phyloP scores from a whole-genome alignment of 305 asterid genomes.

The Euphrasia arctica region DNA sequence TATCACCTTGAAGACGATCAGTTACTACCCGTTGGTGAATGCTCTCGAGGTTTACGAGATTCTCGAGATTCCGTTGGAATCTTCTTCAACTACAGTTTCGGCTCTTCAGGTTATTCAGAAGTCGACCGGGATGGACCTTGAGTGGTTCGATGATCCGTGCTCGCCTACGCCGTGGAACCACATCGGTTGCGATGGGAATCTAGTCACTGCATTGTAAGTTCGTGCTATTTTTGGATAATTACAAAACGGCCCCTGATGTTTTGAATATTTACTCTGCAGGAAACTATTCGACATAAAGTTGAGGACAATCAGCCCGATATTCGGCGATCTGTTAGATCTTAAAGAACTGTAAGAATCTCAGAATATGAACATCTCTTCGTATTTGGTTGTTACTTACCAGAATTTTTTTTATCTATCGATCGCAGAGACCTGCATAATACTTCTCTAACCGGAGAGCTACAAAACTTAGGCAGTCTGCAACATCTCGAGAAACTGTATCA shows the following conservation, averaged over 20 bases:
- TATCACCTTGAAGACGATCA: constrained; percentile 63
- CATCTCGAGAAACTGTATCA: constrained; percentile 73
- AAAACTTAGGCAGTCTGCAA: constrained; percentile 82
- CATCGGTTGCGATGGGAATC: constrained; percentile 75
- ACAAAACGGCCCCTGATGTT: background rate
- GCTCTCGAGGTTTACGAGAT: constrained; percentile 90
- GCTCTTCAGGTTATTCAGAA: constrained; percentile 91
- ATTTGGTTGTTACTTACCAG: constrained; percentile 16
- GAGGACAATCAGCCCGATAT: constrained; percentile 84
- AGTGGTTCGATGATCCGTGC: constrained; percentile 95
- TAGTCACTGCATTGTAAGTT: constrained; percentile 80
- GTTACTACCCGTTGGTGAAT: constrained; percentile 71
- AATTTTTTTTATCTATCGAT: constrained; percentile 9
- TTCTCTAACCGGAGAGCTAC: constrained; percentile 83
- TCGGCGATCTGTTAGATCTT: constrained; percentile 80
- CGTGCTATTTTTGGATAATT: background rate
- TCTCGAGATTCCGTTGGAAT: constrained; percentile 66
- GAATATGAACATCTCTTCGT: constrained; percentile 1
- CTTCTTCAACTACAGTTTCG: constrained; percentile 72
- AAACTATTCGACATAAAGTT: constrained; percentile 64
- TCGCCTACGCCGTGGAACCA: constrained; percentile 85
- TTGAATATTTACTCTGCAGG: constrained; percentile 32
- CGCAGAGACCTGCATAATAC: constrained; percentile 86
- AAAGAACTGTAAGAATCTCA: constrained; percentile 61
- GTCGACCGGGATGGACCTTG: constrained; percentile 67